Conservation (phyloP, 371 early-diverging fungal species). For the Mortierella sp. region DNA sequence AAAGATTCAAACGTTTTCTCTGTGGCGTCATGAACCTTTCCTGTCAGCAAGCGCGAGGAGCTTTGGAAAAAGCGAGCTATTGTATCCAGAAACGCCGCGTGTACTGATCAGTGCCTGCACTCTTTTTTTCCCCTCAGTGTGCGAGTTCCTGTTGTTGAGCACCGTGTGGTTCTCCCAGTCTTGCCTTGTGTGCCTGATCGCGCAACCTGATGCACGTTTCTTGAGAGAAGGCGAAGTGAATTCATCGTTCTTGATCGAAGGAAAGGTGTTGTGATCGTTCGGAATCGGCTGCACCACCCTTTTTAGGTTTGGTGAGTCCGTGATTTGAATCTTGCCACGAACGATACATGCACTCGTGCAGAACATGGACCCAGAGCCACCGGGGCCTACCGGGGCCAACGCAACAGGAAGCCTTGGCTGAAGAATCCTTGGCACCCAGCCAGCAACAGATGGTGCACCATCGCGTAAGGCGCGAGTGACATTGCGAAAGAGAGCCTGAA, state of each 20-base stretch:
- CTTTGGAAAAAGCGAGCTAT: slow-evolving; percentile 40
- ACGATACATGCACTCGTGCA: too few relatives aligned
- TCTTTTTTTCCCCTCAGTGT: neutral
- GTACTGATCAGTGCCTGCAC: neutral
- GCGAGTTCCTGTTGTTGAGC: neutral
- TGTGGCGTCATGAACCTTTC: slow-evolving; percentile 35
- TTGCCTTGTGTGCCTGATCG: slow-evolving; percentile 31
- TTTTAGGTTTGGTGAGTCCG: too few relatives aligned
- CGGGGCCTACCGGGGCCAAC: too few relatives aligned
- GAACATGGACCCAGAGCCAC: too few relatives aligned
- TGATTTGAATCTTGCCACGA: too few relatives aligned
- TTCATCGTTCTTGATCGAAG: slow-evolving; percentile 23
- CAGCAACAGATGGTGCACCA: too few relatives aligned
- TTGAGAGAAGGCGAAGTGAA: slow-evolving; percentile 38
- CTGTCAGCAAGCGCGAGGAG: slow-evolving; percentile 28
- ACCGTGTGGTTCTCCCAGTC: neutral
- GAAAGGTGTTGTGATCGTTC: neutral
- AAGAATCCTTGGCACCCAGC: too few relatives aligned
- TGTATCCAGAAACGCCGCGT: neutral
- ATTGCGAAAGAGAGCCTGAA: too few relatives aligned
- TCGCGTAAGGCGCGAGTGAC: too few relatives aligned
- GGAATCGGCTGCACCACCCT: too few relatives aligned
- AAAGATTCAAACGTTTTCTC: slow-evolving; percentile 27
- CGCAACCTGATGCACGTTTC: slow-evolving; percentile 29
- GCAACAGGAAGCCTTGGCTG: too few relatives aligned